Percentiles rank a stretch among this genome's conserved stretches.
Conservation (phyloP, 2,329 filamentous ascomycete species). For the Ophiostoma tasmaniense region DNA sequence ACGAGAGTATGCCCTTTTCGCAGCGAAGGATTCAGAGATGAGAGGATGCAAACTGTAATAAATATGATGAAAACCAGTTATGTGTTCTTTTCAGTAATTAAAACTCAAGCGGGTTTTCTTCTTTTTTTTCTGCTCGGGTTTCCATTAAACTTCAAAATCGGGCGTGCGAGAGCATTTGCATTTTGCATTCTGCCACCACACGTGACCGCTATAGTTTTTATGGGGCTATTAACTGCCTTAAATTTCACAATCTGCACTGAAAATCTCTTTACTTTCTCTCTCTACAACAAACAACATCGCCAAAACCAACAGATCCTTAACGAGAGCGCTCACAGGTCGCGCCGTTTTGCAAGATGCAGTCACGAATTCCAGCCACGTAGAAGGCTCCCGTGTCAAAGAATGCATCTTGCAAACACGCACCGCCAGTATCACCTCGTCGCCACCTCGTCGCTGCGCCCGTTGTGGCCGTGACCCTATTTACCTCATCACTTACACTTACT, state of each 20-base stretch:
- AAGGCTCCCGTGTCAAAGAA: not conserved
- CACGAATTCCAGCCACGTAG: not conserved
- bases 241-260: slow-evolving; percentile 11
- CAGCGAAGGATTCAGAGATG: not conserved
- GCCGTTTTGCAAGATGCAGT: not conserved
- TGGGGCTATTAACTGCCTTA: slow-evolving; percentile 3
- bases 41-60: not conserved
- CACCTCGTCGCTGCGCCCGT: not conserved
- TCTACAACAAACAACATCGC: not conserved
- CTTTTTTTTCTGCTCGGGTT: not conserved
- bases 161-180: not conserved
- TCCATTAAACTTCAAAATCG: no score
- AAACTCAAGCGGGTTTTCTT: not conserved
- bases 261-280: slow-evolving; percentile 8
- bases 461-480: not conserved
- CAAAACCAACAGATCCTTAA: not conserved
- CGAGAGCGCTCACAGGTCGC: not conserved
- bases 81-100: not conserved
- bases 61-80: not conserved
- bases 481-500: no score
- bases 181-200: not conserved
- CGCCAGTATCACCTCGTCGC: not conserved
- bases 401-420: not conserved
- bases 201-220: slow-evolving; percentile 2
- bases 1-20: not conserved